Conservation (phyloP, 768 basidiomycete genomes). For the Mycena kentingensis region DNA sequence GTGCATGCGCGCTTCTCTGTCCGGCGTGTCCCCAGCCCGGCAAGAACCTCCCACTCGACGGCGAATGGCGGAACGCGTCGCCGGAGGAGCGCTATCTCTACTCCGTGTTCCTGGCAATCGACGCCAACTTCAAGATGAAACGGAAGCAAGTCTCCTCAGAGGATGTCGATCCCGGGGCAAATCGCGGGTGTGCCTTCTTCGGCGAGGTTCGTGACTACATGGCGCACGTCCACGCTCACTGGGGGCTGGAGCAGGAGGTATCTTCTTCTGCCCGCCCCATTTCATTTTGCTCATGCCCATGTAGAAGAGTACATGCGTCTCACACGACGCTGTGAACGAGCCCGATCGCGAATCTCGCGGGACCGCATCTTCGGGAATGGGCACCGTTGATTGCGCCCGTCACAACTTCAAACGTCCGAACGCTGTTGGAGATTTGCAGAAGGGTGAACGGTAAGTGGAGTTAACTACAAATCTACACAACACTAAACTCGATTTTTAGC, state of each 20-base stretch:
- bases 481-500: background rate
- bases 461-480: background rate
- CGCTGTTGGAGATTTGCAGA: conserved; percentile 16
- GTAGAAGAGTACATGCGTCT: conserved; percentile 8
- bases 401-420: conserved; percentile 20
- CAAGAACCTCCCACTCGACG: conserved; percentile 3
- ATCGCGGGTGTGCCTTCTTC: background rate
- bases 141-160: conserved; percentile 3
- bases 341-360: conserved; percentile 1
- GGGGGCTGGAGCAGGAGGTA: conserved; percentile 7
- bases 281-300: background rate
- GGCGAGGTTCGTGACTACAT: background rate
- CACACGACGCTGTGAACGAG: conserved; percentile 3
- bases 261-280: background rate
- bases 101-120: conserved; percentile 3
- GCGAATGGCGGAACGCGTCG: background rate
- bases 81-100: background rate
- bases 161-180: background rate
- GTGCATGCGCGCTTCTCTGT: conserved; percentile 13
- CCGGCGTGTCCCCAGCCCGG: conserved; percentile 7
- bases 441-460: conserved; percentile 18
- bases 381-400: conserved; percentile 9
- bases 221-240: background rate
- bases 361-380: conserved; percentile 15
- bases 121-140: conserved; percentile 8